Evolutionary conservation across 306 rosid species (phyloP).

Genomic region (Prunus dulcis): DNA sequence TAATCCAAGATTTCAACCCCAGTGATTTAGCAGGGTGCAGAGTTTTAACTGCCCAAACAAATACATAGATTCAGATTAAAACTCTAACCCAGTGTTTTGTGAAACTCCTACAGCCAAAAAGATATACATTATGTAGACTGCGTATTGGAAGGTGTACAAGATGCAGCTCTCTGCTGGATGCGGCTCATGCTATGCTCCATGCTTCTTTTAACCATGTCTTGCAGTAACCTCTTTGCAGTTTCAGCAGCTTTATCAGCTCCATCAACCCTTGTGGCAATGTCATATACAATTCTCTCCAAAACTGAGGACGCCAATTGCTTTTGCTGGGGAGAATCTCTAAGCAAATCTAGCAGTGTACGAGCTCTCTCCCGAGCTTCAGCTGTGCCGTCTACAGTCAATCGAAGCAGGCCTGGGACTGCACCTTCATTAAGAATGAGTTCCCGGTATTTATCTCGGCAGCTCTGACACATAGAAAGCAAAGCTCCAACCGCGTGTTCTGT

Average conservation of each 20-base stretch:
- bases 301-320: constrained; percentile 57
- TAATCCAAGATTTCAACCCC: constrained; percentile 30
- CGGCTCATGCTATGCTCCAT: constrained; percentile 62
- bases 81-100: constrained; percentile 19
- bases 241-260: constrained; percentile 82
- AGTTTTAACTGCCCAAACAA: constrained; percentile 38
- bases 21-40: constrained; percentile 29
- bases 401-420: constrained; percentile 82
- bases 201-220: constrained; percentile 84
- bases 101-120: not conserved
- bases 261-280: constrained; percentile 71
- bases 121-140: constrained; percentile 33
- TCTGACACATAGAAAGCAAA: constrained; percentile 59
- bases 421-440: constrained; percentile 82
- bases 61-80: constrained; percentile 41
- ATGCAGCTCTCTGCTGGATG: constrained; percentile 47
- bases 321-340: constrained; percentile 70
- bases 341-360: constrained; percentile 66
- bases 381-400: constrained; percentile 82
- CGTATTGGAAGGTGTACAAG: constrained; percentile 49
- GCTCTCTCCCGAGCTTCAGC: constrained; percentile 70
- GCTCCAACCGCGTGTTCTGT: constrained; percentile 82
- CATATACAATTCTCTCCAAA: constrained; percentile 69
- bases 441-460: constrained; percentile 76
- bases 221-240: constrained; percentile 62